Base-by-base conservation (phyloP, 2,329 filamentous ascomycete species). In the Neonectria coccinea region DNA sequence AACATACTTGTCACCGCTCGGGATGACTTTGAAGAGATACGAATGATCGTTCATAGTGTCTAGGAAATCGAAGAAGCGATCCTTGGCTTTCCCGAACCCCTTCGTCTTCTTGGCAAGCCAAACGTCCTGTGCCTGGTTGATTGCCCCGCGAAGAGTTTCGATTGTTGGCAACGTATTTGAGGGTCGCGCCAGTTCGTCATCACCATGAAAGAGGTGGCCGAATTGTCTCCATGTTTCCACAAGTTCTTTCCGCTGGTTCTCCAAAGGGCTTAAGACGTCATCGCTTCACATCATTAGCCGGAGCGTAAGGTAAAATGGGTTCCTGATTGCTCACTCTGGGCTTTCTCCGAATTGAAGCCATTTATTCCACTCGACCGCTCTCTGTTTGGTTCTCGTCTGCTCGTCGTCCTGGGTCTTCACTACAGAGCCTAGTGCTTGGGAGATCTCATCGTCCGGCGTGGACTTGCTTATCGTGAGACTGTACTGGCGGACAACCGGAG, bases 1-100 rank as follows among this genome's bases (percentile, higher is more conserved):
- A 18, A 36, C 18, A 10, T 52, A 52, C 16, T 33, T 52, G 18
- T 52, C 50, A 5, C 50, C 50, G 29, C 50, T 52, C 12, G 50
- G 50, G 10, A 52, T 52, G 27, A 52, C n/a, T 10, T 36, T 31
- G 31, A 52, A 52, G 27, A 52, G 50, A 14, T 52, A 52, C 8
- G 50, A 52, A 36, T 52, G 31, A 12, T 52, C 50, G 18, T 36
- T 52, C 50, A 52, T 52, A 12, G 29, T 52, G 27, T 52, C 50
- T 14, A 52, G 14, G 50, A 52, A 52, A 31, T 31, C 50, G n/a
- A 52, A 33, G 16, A 52, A 33, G 14, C 50, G 50, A 18, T 36
- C 29, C n/a, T 36, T 52, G 12, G 31, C 50, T 36, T 31, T 36
- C 20, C 16, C 27, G 10, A 52, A 25, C 12, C 50, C 50, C 50